Conservation (phyloP, 257 asterid species). For the Scutellaria barbata region DNA sequence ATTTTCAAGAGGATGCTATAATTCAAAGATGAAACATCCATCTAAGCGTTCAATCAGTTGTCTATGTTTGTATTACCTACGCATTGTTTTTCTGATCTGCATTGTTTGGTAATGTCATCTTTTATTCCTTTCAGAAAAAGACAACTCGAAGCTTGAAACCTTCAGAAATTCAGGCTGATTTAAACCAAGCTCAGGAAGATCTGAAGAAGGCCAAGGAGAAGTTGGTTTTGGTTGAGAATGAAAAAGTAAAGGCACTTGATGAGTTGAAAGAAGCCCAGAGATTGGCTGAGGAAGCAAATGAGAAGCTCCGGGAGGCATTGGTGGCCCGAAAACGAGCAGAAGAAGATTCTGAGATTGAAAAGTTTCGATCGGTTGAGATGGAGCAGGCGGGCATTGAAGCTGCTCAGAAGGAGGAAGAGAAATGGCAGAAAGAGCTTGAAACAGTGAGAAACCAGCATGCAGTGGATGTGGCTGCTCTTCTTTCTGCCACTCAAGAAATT, state of each 20-base stretch:
- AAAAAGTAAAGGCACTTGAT: conserved; percentile 70
- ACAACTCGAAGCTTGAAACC: conserved; percentile 60
- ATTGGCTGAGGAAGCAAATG: conserved; percentile 75
- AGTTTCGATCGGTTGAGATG: conserved; percentile 84
- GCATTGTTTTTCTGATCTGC: conserved; percentile 17
- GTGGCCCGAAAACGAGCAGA: conserved; percentile 85
- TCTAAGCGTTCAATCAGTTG: not conserved
- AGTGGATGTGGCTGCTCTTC: conserved; percentile 72
- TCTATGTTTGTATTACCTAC: not conserved
- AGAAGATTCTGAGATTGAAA: conserved; percentile 85
- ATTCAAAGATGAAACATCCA: conserved; percentile 10
- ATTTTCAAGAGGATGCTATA: not conserved
- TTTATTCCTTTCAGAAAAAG: conserved; percentile 59
- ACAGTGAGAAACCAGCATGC: conserved; percentile 77
- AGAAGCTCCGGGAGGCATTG: conserved; percentile 85
- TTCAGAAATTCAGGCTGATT: conserved; percentile 68
- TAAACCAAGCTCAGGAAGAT: conserved; percentile 71
- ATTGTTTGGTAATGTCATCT: conserved; percentile 18
- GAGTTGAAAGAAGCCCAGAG: conserved; percentile 76
- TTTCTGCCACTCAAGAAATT: conserved; percentile 71
- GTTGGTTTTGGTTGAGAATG: conserved; percentile 69
- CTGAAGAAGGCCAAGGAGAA: conserved; percentile 84
- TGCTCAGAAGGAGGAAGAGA: conserved; percentile 79
- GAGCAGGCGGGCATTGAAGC: conserved; percentile 93
- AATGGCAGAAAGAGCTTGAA: conserved; percentile 81